phyloP scores from a whole-genome alignment of 345 rosid genomes.

The Citrus medica region DNA sequence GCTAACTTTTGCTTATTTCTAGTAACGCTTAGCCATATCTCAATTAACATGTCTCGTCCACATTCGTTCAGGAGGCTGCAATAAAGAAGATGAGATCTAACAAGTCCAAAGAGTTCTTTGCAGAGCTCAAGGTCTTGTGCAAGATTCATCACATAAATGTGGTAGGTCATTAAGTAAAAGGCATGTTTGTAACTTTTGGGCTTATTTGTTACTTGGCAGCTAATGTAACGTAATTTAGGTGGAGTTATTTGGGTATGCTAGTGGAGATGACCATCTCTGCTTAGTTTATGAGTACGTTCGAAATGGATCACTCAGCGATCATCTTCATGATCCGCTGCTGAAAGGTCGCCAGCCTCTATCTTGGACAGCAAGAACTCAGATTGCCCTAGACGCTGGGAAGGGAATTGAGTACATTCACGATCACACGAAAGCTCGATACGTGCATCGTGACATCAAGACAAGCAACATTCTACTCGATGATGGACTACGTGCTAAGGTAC shows the following conservation, averaged over 20 bases:
- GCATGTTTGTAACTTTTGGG: too few species aligned
- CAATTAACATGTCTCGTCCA: too few species aligned
- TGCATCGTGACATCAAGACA: constrained; percentile 63
- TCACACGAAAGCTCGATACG: constrained; percentile 59
- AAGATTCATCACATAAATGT: constrained; percentile 68
- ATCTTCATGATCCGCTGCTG: constrained; percentile 59
- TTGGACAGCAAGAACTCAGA: constrained; percentile 63
- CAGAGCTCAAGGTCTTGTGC: constrained; percentile 65
- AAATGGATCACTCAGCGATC: constrained; percentile 55
- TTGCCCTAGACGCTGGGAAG: constrained; percentile 61
- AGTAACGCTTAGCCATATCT: background rate
- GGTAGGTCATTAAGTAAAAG: constrained; percentile 27
- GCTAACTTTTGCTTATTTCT: background rate
- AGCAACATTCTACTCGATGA: constrained; percentile 63
- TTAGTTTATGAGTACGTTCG: constrained; percentile 55
- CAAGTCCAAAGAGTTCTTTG: constrained; percentile 66
- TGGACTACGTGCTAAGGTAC: constrained; percentile 58
- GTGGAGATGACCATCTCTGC: constrained; percentile 65
- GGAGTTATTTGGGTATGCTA: constrained; percentile 58
- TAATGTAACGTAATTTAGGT: constrained; percentile 31
- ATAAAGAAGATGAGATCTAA: constrained; percentile 68
- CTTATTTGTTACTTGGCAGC: background rate
- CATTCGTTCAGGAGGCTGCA: constrained; percentile 48
- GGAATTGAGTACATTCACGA: constrained; percentile 72
- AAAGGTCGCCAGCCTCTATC: constrained; percentile 59